Evolutionary conservation across 208 protist species (phyloP).

Genomic region (Tetramitus jugosus): DNA sequence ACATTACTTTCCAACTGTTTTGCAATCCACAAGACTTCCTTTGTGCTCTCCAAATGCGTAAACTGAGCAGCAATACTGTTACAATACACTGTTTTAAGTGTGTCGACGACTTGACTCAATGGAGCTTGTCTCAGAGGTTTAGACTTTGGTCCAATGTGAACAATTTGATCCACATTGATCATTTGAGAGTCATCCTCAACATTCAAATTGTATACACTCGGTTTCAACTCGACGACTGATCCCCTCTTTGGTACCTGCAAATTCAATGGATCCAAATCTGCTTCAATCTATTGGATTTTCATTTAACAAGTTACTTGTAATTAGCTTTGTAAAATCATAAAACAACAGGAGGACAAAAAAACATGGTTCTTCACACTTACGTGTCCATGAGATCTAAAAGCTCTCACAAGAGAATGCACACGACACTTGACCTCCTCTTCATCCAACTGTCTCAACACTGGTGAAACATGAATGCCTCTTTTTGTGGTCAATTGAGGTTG

Average conservation of each 20-base stretch:
- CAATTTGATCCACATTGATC: conserved; percentile 52
- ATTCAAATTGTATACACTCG: conserved; percentile 59
- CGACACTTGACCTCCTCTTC: conserved; percentile 3
- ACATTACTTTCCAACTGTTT: conserved; percentile 69
- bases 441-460: too few relatives aligned
- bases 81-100: conserved; percentile 72
- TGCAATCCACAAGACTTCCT: conserved; percentile 75
- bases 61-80: conserved; percentile 80
- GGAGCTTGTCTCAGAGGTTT: conserved; percentile 47
- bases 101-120: conserved; percentile 43
- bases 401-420: conserved; percentile 72
- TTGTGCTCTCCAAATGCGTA: conserved; percentile 77
- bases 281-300: too few relatives aligned
- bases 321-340: too few relatives aligned
- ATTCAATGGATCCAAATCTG: conserved; percentile 67
- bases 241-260: conserved; percentile 26
- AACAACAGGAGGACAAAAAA: too few relatives aligned
- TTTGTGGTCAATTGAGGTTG: too few relatives aligned
- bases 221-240: conserved; percentile 50
- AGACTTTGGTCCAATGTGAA: background rate
- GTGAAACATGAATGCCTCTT: too few relatives aligned
- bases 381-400: conserved; percentile 73
- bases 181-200: conserved; percentile 45
- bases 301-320: too few relatives aligned
- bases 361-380: too few relatives aligned